phyloP scores from a whole-genome alignment of 1,284 basidiomycete species.

The Naganishia sp. region DNA sequence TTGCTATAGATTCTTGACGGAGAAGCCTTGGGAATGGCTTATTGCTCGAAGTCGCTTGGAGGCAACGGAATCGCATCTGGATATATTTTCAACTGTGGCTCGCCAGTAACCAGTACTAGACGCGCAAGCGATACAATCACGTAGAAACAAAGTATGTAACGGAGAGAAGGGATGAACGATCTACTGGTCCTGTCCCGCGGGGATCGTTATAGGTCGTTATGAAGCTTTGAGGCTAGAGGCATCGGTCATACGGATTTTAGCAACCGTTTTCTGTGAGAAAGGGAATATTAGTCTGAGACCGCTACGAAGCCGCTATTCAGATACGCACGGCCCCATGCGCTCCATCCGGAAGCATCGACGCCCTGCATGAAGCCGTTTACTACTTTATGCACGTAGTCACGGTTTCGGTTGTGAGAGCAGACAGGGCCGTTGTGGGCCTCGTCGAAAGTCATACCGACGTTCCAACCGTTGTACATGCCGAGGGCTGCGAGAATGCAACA shows the following conservation, averaged over 20 bases:
- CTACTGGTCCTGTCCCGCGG: neutral
- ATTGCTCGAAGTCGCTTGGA: no score
- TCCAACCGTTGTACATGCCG: slow-evolving; percentile 81
- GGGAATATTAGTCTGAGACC: neutral
- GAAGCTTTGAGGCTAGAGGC: neutral
- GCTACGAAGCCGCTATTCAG: neutral
- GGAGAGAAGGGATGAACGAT: slow-evolving; percentile 1
- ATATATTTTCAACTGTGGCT: slow-evolving; percentile 13
- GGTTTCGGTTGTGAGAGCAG: slow-evolving; percentile 68
- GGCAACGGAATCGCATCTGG: slow-evolving; percentile 8
- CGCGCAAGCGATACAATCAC: slow-evolving; percentile 15
- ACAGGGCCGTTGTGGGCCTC: slow-evolving; percentile 63
- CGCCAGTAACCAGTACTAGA: slow-evolving; percentile 19
- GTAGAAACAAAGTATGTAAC: neutral
- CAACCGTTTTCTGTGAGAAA: slow-evolving; percentile 13
- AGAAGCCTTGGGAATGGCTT: no score
- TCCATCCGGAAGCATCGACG: slow-evolving; percentile 11
- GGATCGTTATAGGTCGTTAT: slow-evolving; percentile 20
- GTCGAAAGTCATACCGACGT: slow-evolving; percentile 63
- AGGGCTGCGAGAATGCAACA: slow-evolving; percentile 54
- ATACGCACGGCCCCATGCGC: slow-evolving; percentile 20
- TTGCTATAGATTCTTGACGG: no score
- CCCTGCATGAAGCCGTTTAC: slow-evolving; percentile 74
- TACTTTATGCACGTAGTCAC: slow-evolving; percentile 54
- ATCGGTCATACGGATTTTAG: neutral